Percentiles rank a stretch among this genome's conserved stretches.
Conservation (phyloP, 2,329 filamentous ascomycete genomes). For the Diaporthe vexans region DNA sequence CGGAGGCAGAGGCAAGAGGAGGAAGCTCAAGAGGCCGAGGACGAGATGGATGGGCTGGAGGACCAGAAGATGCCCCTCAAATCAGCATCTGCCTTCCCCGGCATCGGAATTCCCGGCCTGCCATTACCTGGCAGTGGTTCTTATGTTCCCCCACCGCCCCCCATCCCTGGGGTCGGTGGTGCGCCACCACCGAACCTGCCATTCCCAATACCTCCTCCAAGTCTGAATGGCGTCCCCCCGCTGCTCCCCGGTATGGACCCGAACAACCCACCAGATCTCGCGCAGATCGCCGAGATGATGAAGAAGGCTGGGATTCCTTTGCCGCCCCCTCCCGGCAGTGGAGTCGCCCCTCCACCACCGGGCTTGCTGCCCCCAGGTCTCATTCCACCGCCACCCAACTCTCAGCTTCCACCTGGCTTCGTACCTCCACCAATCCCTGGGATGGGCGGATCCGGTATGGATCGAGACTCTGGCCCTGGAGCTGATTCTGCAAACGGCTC, state of each 20-base stretch:
- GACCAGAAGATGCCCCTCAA: constrained; percentile 87
- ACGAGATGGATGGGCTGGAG: constrained; percentile 91
- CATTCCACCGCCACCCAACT: constrained; percentile 61
- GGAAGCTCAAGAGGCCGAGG: constrained; percentile 92
- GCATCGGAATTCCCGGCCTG: constrained; percentile 69
- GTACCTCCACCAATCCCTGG: constrained; percentile 54
- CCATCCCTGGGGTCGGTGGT: constrained; percentile 65
- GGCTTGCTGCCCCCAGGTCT: constrained; percentile 62
- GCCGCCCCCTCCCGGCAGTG: constrained; percentile 60
- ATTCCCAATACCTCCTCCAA: constrained; percentile 65
- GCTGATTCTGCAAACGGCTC: constrained; percentile 52
- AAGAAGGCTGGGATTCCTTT: constrained; percentile 74
- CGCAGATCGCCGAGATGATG: constrained; percentile 74
- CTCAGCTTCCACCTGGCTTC: constrained; percentile 51
- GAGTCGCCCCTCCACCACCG: constrained; percentile 56
- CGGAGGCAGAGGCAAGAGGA: constrained; percentile 88
- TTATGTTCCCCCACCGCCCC: constrained; percentile 53
- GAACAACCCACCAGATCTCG: constrained; percentile 72
- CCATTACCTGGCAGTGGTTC: constrained; percentile 57
- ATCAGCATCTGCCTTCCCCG: constrained; percentile 65
- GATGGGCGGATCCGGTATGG: constrained; percentile 44
- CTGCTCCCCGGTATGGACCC: constrained; percentile 68
- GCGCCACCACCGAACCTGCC: constrained; percentile 63
- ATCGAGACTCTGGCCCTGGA: constrained; percentile 10
- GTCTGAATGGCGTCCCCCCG: constrained; percentile 55